phyloP scores from a whole-genome alignment of 2,329 filamentous ascomycete species.

The Colletotrichum liriopes region DNA sequence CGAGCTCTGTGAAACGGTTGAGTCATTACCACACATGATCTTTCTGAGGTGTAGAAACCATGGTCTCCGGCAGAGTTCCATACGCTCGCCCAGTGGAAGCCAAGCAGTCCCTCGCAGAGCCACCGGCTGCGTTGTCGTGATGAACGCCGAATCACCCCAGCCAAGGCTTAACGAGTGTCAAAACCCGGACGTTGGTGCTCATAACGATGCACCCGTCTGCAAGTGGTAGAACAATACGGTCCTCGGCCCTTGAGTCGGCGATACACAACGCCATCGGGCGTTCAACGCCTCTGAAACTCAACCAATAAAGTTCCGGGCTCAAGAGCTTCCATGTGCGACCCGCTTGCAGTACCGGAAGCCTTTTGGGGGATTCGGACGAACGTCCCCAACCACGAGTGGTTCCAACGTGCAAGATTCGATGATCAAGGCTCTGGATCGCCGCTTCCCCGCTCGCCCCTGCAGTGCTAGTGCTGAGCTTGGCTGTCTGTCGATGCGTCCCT shows the following conservation, averaged over 20 bases:
- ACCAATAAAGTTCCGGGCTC: not conserved
- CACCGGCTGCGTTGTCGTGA: not conserved
- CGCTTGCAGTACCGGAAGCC: not conserved
- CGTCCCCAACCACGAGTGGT: constrained; percentile 8
- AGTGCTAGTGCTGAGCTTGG: constrained; percentile 25
- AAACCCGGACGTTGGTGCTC: not conserved
- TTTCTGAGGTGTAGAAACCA: not conserved
- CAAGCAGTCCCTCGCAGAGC: not conserved
- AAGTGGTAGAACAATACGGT: not conserved
- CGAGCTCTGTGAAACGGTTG: not conserved
- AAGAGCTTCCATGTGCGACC: not conserved
- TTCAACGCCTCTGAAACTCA: not conserved
- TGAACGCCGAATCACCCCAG: not conserved
- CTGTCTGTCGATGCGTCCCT: not conserved
- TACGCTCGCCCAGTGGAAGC: not conserved
- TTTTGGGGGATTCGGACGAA: not conserved
- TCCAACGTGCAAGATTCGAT: not conserved
- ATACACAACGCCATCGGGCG: not conserved
- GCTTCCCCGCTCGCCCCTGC: constrained; percentile 15
- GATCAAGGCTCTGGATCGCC: not conserved
- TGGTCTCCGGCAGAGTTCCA: not conserved
- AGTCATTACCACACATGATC: no score
- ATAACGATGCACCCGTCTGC: not conserved
- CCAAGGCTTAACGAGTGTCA: not conserved
- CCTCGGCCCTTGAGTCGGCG: not conserved